Evolutionary conservation across 441 rosid genomes (phyloP), one percentile per base, ranked within the genome.

Genomic region (Raphanus hybrid): DNA sequence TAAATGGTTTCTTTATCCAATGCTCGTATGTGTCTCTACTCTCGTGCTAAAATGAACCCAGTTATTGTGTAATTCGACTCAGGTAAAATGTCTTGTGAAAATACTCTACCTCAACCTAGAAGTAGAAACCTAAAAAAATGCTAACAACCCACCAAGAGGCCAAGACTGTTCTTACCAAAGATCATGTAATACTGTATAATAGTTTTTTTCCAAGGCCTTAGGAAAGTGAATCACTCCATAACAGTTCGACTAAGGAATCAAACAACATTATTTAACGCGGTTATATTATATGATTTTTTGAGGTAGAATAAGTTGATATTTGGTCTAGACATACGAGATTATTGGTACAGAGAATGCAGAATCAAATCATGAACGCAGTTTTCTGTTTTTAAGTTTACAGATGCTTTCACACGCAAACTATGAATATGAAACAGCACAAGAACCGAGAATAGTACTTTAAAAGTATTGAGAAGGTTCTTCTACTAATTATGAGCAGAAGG

Each of bases 31-130:
- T 71, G 64, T 63, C 37, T 29, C 26, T 75, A 58, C 43, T 63
- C 64, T 50, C 60, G 60, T 32, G 60, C 7, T 64, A 64, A 10
- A 34, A 66, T 76, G 52, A 57, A 57, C 39, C 71, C 50, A 27
- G 45, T 71, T 29, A 63, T 34, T 77, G 67, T 63, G 69, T 76
- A 63, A 59, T 32, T 64, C 18, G n/a, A 55, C 67, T 64, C 34
- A 16, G 18, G 45, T 34, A 39, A 58, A 18, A 45, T 48, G 29
- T 60, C 39, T n/a, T 6, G 3, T 75, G 26, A 23, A 23, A 23
- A 0, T 23, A 23, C 26, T 23, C 1, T 23, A 23, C 26, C 26
- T 23, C 26, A 23, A 23, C 26, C 26, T 23, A 23, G 26, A 23
- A 23, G 26, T 0, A 23, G 26, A 41, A 41, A 41, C 48, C 12